Conservation (phyloP, 1,284 basidiomycete genomes). For the Ganoderma meredithae region DNA sequence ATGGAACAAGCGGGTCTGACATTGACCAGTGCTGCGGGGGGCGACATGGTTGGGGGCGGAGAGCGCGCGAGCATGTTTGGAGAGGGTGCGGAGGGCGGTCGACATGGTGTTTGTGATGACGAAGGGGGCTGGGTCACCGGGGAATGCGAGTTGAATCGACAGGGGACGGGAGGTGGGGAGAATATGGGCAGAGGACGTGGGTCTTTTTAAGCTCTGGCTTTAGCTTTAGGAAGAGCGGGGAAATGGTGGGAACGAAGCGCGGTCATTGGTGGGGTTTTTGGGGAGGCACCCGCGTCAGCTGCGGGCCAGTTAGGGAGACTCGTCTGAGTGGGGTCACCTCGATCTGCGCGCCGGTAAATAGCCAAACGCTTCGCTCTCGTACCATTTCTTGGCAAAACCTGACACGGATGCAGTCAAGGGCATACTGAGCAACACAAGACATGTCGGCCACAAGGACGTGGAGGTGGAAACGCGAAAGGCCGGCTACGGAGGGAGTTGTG, state of each 20-base stretch:
- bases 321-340: slow-evolving; percentile 30
- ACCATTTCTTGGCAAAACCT: slow-evolving; percentile 18
- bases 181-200: slow-evolving; percentile 3
- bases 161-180: slow-evolving; percentile 18
- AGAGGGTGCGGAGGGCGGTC: slow-evolving; percentile 38
- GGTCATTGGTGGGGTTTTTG: slow-evolving; percentile 40
- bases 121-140: neutral
- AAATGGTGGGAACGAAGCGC: slow-evolving; percentile 35
- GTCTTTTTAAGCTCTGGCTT: slow-evolving; percentile 8
- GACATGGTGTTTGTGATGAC: slow-evolving; percentile 35
- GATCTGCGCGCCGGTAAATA: slow-evolving; percentile 25
- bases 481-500: neutral
- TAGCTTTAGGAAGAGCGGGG: slow-evolving; percentile 22
- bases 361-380: slow-evolving; percentile 26
- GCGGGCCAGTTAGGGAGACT: slow-evolving; percentile 22
- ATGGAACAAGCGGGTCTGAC: slow-evolving; percentile 56
- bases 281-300: slow-evolving; percentile 33
- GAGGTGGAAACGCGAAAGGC: neutral
- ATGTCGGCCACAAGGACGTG: neutral
- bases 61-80: slow-evolving; percentile 43
- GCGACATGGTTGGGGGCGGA: slow-evolving; percentile 34
- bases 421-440: neutral
- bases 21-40: slow-evolving; percentile 11
- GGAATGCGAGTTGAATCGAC: slow-evolving; percentile 10
- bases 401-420: neutral